Conservation (phyloP, 225 moss, liverwort and hornwort species). For the Pseudoscleropodium purum region DNA sequence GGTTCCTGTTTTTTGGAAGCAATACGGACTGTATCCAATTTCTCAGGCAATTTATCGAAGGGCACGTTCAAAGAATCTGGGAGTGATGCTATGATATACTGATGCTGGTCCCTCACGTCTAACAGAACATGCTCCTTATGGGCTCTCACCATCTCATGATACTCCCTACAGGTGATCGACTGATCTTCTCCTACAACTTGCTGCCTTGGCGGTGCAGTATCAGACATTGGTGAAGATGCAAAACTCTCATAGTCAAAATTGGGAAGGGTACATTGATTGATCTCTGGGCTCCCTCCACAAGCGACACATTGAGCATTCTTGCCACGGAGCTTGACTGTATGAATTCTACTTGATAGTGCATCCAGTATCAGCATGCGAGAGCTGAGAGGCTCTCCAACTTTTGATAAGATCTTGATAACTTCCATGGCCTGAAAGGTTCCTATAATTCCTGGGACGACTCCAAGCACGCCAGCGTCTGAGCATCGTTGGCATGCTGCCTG, state of each 20-base stretch:
- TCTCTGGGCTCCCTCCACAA: slow-evolving; percentile 64
- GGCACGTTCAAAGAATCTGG: slow-evolving; percentile 76
- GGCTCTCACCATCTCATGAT: slow-evolving; percentile 23
- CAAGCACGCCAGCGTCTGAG: slow-evolving; percentile 91
- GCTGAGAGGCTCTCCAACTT: slow-evolving; percentile 68
- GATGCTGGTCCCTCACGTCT: slow-evolving; percentile 67
- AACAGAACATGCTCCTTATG: slow-evolving; percentile 49
- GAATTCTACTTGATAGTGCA: slow-evolving; percentile 63
- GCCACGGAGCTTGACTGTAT: slow-evolving; percentile 71
- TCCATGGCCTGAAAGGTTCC: slow-evolving; percentile 84
- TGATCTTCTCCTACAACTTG: slow-evolving; percentile 42
- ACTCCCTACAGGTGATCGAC: slow-evolving; percentile 45
- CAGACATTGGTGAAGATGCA: slow-evolving; percentile 67
- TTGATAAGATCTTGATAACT: slow-evolving; percentile 62
- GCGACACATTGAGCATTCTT: slow-evolving; percentile 47
- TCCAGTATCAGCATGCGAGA: slow-evolving; percentile 78
- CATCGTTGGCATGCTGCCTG: slow-evolving; percentile 70
- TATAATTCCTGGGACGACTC: slow-evolving; percentile 84
- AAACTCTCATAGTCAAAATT: slow-evolving; percentile 66
- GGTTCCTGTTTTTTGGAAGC: slow-evolving; percentile 3
- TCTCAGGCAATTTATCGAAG: slow-evolving; percentile 13
- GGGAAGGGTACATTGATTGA: slow-evolving; percentile 34
- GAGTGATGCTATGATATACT: slow-evolving; percentile 57
- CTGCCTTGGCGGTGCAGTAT: slow-evolving; percentile 53
- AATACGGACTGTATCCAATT: slow-evolving; percentile 14